Conservation (phyloP, 345 rosid species). For the Linum usitatissimum region DNA sequence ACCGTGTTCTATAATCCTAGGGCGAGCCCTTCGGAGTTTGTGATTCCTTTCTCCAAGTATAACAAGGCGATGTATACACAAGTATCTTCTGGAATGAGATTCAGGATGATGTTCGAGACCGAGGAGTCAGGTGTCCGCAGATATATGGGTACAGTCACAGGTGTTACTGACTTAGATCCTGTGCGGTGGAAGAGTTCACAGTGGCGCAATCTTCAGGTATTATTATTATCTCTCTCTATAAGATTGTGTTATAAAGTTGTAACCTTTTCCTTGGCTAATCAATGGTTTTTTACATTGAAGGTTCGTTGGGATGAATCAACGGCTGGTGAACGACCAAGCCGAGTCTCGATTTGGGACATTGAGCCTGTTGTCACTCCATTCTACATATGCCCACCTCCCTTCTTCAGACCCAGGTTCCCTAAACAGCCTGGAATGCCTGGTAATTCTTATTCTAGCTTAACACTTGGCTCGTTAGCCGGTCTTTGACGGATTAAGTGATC, state of each 20-base stretch:
- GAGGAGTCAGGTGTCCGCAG: slow-evolving; percentile 82
- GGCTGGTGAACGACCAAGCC: slow-evolving; percentile 69
- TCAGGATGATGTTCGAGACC: slow-evolving; percentile 96
- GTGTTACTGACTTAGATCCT: slow-evolving; percentile 79
- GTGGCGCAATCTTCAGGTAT: slow-evolving; percentile 92
- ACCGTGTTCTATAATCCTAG: slow-evolving; percentile 88
- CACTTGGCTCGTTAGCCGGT: too few species aligned
- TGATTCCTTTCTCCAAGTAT: slow-evolving; percentile 87
- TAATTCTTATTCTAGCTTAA: slow-evolving; percentile 10
- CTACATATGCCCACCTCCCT: slow-evolving; percentile 85
- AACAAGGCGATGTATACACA: slow-evolving; percentile 68
- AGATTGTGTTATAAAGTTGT: too few species aligned
- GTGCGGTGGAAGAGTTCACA: slow-evolving; percentile 91
- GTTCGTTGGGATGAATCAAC: slow-evolving; percentile 99
- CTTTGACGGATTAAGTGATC: slow-evolving; percentile 8
- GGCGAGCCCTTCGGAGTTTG: slow-evolving; percentile 92
- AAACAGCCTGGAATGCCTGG: slow-evolving; percentile 83
- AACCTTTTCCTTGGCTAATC: too few species aligned
- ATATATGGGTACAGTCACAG: slow-evolving; percentile 93
- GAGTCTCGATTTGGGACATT: slow-evolving; percentile 92
- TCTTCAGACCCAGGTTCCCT: slow-evolving; percentile 67
- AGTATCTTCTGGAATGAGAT: slow-evolving; percentile 83
- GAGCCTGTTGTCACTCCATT: slow-evolving; percentile 93
- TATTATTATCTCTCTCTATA: too few species aligned
- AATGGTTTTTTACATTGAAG: slow-evolving; percentile 22